Evolutionary conservation across 2,329 filamentous ascomycete species (phyloP).

Genomic region (Paramyrothecium sp.): DNA sequence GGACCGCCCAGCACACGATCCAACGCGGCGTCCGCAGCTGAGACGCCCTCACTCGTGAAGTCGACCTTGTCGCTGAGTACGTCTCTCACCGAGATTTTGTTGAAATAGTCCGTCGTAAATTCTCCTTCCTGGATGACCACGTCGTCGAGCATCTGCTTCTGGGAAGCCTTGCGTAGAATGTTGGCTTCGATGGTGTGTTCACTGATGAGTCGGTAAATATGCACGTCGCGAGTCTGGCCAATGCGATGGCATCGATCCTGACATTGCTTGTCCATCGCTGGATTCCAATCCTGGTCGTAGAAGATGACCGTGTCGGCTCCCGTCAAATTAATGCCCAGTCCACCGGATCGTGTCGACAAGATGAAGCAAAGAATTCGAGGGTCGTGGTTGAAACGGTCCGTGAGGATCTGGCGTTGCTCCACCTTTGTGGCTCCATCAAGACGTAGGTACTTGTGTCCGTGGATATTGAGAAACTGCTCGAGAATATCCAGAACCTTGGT

Average conservation of each 20-base stretch:
- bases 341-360: constrained; percentile 88
- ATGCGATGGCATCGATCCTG: constrained; percentile 97
- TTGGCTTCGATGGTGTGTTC: constrained; percentile 97
- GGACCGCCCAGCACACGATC: constrained; percentile 76
- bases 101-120: constrained; percentile 96
- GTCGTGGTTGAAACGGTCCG: constrained; percentile 96
- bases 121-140: constrained; percentile 98
- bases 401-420: constrained; percentile 91
- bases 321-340: constrained; percentile 92
- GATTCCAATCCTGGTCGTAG: constrained; percentile 99
- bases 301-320: constrained; percentile 98
- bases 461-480: constrained; percentile 96
- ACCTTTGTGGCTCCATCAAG: constrained; percentile 96
- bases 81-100: constrained; percentile 71
- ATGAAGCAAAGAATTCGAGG: constrained; percentile 92
- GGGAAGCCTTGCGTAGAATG: constrained; percentile 91
- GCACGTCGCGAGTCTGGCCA: constrained; percentile 93
- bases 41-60: constrained; percentile 47
- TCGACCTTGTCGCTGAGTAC: constrained; percentile 63
- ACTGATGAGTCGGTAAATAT: constrained; percentile 93
- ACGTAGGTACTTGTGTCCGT: constrained; percentile 93
- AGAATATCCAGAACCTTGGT: constrained; percentile 97
- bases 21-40: constrained; percentile 78
- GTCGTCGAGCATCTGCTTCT: constrained; percentile 97
- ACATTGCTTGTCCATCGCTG: constrained; percentile 99